These are phyloP conservation scores for Colletotrichum musicola DNA, from an alignment of 2,329 filamentous ascomycete species.

Conservation along the genomic window DNA sequence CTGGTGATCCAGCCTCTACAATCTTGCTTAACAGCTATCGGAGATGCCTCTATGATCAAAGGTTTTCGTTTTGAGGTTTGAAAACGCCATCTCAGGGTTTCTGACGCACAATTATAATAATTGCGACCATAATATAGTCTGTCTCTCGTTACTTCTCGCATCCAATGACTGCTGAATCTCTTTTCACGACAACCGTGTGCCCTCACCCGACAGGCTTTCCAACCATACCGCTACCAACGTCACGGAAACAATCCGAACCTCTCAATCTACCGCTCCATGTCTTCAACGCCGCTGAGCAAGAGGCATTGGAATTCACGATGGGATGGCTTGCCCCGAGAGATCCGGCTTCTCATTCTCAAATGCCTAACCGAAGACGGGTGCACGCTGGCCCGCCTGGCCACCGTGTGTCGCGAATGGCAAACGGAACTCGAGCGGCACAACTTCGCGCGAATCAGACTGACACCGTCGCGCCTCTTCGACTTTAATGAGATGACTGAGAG, in stretches of 20 bases:
- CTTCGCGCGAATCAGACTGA: constrained; percentile 48
- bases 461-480: constrained; percentile 44
- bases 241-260: background rate
- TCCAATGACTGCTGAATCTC: too few species aligned
- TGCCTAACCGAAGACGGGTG: constrained; percentile 41
- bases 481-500: constrained; percentile 46
- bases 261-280: background rate
- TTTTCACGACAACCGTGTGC: background rate
- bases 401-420: constrained; percentile 50
- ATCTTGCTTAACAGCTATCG: too few species aligned
- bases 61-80: too few species aligned
- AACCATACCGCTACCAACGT: background rate
- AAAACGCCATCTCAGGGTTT: too few species aligned
- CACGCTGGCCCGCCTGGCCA: constrained; percentile 43
- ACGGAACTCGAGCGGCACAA: constrained; percentile 45
- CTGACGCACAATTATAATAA: too few species aligned
- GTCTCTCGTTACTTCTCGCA: too few species aligned
- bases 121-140: too few species aligned
- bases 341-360: constrained; percentile 44
- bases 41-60: too few species aligned
- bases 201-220: background rate
- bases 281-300: background rate
- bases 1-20: too few species aligned
- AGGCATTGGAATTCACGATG: constrained; percentile 29
- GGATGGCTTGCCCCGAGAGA: constrained; percentile 42